Evolutionary conservation across 371 early-diverging fungal species (phyloP).

Genomic region (Mucor racemosus): DNA sequence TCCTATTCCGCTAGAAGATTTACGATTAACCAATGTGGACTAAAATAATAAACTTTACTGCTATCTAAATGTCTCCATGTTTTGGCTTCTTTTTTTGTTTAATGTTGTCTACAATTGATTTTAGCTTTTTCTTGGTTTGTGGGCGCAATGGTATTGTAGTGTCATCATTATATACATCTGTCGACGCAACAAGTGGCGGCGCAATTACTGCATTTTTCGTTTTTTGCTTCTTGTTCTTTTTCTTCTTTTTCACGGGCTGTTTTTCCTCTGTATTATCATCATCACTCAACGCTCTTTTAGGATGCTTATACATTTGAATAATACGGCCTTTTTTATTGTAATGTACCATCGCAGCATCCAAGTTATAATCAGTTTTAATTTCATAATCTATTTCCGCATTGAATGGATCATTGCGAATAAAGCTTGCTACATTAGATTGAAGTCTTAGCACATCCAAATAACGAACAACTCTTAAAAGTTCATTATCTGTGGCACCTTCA

Average conservation of each 20-base stretch:
- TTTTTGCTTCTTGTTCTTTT: neutral
- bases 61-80: neutral
- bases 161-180: neutral
- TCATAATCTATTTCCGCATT: neutral
- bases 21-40: constrained; percentile 16
- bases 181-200: too few species aligned
- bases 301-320: too few species aligned
- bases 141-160: neutral
- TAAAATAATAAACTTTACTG: neutral
- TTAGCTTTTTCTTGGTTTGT: neutral
- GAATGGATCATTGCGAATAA: constrained; percentile 51
- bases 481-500: constrained; percentile 39
- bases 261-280: too few species aligned
- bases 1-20: constrained; percentile 39
- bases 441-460: constrained; percentile 50
- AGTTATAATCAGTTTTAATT: too few species aligned
- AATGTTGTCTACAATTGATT: neutral
- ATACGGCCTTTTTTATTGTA: neutral
- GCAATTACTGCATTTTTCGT: neutral
- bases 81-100: neutral
- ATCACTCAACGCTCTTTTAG: too few species aligned
- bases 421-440: constrained; percentile 52
- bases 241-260: too few species aligned
- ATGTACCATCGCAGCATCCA: neutral
- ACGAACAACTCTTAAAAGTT: constrained; percentile 47